Evolutionary conservation across 495 filamentous ascomycete genomes (phyloP).

Genomic region (Xylaria venustula): DNA sequence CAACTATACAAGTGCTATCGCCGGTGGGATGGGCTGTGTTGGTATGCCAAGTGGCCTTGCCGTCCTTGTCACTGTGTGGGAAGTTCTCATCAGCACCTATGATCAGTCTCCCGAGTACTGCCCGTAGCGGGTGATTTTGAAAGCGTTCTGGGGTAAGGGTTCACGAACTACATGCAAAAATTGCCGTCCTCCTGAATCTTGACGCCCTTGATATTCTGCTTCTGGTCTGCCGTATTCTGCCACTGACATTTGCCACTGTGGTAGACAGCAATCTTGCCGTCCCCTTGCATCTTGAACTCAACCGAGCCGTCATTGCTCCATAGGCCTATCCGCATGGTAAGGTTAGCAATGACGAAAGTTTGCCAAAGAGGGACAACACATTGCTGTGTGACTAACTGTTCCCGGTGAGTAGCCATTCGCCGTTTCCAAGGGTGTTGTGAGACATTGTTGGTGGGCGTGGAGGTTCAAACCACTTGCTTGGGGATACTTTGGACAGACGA

Average conservation of each 20-base stretch:
- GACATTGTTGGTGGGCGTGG: constrained; percentile 6
- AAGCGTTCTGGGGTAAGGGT: neutral
- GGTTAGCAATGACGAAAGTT: too few species aligned
- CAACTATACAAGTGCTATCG: constrained; percentile 16
- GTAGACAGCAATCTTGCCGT: constrained; percentile 31
- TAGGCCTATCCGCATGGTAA: too few species aligned
- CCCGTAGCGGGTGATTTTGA: neutral
- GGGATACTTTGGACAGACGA: neutral
- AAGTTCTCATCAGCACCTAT: constrained; percentile 7
- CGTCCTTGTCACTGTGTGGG: constrained; percentile 15
- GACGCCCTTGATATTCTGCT: constrained; percentile 22
- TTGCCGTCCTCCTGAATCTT: constrained; percentile 29
- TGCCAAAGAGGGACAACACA: too few species aligned
- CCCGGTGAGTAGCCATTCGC: constrained; percentile 25
- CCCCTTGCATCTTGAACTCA: constrained; percentile 27
- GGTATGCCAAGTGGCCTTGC: constrained; percentile 22
- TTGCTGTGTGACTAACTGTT: too few species aligned
- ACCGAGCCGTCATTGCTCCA: constrained; percentile 23
- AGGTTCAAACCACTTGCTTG: neutral
- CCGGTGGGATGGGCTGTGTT: constrained; percentile 12
- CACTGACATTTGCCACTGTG: constrained; percentile 20
- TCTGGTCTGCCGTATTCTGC: constrained; percentile 28
- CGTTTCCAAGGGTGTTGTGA: constrained; percentile 30
- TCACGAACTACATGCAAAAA: constrained; percentile 28
- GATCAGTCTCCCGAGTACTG: neutral